These are phyloP conservation scores for Stemphylium beticola DNA, from an alignment of 2,329 filamentous ascomycete genomes.

Conservation along the genomic window DNA sequence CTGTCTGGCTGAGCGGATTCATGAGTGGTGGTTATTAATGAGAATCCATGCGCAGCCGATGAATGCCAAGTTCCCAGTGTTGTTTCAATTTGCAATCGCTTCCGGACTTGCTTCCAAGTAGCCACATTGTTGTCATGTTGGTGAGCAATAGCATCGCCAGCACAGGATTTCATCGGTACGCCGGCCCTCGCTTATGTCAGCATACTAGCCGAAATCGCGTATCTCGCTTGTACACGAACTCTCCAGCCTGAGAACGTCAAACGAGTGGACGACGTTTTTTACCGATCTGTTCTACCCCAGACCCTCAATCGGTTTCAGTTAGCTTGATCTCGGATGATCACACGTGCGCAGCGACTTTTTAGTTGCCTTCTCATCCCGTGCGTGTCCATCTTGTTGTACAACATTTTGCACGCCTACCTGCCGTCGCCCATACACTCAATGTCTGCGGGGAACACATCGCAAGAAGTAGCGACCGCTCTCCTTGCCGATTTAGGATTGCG, in stretches of 20 bases:
- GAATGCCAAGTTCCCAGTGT: too few relatives aligned
- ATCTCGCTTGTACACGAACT: neutral
- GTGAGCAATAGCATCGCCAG: neutral
- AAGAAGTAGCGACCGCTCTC: conserved; percentile 34
- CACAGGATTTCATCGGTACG: neutral
- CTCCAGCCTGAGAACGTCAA: neutral
- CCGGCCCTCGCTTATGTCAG: neutral
- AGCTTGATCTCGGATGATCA: conserved; percentile 4
- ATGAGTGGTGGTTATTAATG: too few relatives aligned
- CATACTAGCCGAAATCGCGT: neutral
- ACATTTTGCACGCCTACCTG: neutral
- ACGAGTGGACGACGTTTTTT: neutral
- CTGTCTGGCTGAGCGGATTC: neutral
- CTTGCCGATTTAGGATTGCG: conserved; percentile 33
- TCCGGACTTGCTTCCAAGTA: too few relatives aligned
- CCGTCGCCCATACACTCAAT: conserved; percentile 39
- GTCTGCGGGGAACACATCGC: conserved; percentile 38
- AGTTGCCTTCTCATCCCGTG: conserved; percentile 5
- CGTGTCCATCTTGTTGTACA: neutral
- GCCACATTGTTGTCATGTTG: neutral
- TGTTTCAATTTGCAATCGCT: too few relatives aligned
- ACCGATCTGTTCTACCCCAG: too few relatives aligned
- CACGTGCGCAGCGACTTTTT: neutral
- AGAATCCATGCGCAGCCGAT: too few relatives aligned
- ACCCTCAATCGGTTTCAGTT: too few relatives aligned